These are phyloP conservation scores for Colletotrichum theobromicola DNA, from an alignment of 2,329 filamentous ascomycete species.

Conservation along the genomic window DNA sequence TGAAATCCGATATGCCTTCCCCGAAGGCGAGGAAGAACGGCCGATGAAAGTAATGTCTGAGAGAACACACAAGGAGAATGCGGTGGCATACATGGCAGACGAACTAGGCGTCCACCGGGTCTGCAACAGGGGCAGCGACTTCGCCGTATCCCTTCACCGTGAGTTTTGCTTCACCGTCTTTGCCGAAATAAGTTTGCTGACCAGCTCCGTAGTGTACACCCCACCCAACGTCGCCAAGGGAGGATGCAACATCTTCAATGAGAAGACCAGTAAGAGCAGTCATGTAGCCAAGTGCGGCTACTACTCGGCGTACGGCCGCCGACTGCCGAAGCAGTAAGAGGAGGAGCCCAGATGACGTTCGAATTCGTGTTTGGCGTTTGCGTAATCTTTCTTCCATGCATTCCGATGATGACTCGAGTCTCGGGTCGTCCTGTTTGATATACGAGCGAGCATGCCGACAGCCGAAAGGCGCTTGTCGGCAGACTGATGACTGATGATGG, in stretches of 20 bases:
- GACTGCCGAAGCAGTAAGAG: conserved; percentile 45
- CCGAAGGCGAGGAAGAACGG: conserved; percentile 40
- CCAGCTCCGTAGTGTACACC: conserved; percentile 68
- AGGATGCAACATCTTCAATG: conserved; percentile 84
- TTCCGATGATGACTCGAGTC: neutral
- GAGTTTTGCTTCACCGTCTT: neutral
- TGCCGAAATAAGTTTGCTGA: conserved; percentile 4
- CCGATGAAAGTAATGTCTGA: conserved; percentile 62
- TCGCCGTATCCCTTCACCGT: conserved; percentile 81
- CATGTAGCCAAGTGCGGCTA: conserved; percentile 75
- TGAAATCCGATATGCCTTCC: conserved; percentile 83
- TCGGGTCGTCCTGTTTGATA: conserved; percentile 9
- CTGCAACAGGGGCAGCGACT: conserved; percentile 75
- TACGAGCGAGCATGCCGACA: neutral
- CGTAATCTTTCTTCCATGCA: neutral
- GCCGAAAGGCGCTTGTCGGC: conserved; percentile 11
- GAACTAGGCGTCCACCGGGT: conserved; percentile 86
- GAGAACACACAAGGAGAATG: conserved; percentile 70
- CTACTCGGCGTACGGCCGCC: conserved; percentile 67
- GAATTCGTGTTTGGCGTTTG: neutral
- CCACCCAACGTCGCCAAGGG: conserved; percentile 86
- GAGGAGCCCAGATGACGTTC: neutral
- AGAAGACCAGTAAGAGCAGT: conserved; percentile 74
- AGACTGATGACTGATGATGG: conserved; percentile 13
- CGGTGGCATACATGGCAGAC: conserved; percentile 91